Evolutionary conservation across 1,139 yeast species (phyloP), one percentile per base, ranked within the genome.

Genomic region (Wickerhamiella infanticola): DNA sequence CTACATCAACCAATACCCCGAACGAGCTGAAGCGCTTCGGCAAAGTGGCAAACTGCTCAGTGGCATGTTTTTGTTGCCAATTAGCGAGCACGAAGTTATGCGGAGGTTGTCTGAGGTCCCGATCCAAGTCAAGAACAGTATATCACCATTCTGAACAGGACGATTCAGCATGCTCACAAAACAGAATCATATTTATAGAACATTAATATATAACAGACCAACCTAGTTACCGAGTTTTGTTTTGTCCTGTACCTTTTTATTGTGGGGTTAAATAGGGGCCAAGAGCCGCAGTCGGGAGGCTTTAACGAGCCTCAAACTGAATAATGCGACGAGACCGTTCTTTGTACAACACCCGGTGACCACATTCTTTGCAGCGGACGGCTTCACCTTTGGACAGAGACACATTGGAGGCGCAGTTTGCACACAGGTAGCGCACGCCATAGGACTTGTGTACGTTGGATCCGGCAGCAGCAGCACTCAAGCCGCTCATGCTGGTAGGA

Each of bases 351-450:
- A 90, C 97, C 68, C 98, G 81, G 68, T 90, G 98, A 51, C 98
- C 98, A 66, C 98, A 90, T 59, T 88, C 95, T 67, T 88, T 88
- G 70, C 98, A 90, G 70, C 98, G 83, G 54, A 90, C 95, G 45
- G 97, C 95, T 64, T 90, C 98, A 56, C 84, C 85, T 68, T 90
- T 85, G 49, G 88, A 81, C 57, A 90, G 75, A 5, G 94, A 78
- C 57, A 88, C 82, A 46, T 81, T 79, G 49, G 90, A 78, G 9
- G 96, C 95, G 67, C 98, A 90, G 69, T 86, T 94, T 42, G 97
- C 95, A 66, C 98, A 90, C 63, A 86, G 79, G 66, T 90, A 90
- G 59, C 81, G 82, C 55, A 86, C 93, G 47, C 96, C 95, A 60
- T 80, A 78, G 61, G 79, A 79, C 68, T 81, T 80, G 55, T 85